phyloP scores from a whole-genome alignment of 2,329 filamentous ascomycete species.

The Curvularia hawaiiensis region DNA sequence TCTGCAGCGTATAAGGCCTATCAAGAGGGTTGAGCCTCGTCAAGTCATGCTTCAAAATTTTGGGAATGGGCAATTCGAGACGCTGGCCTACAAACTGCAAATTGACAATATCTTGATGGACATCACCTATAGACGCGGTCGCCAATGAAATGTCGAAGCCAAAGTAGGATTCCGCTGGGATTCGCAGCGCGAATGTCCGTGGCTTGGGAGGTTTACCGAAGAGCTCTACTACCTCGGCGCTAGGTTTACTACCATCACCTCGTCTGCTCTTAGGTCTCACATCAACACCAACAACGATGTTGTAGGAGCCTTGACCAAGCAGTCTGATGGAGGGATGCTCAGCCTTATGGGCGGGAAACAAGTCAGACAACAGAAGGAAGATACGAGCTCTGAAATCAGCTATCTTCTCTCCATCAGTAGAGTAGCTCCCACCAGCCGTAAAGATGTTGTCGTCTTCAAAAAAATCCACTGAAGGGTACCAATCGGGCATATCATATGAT shows the following conservation, averaged over 20 bases:
- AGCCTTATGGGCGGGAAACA: not conserved
- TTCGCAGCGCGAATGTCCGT: not conserved
- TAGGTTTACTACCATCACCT: not conserved
- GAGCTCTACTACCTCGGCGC: not conserved
- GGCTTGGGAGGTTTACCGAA: not conserved
- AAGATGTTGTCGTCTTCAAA: not conserved
- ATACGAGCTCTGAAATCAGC: not conserved
- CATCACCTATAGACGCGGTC: not conserved
- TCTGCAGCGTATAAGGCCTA: slow-evolving; percentile 9
- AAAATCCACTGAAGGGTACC: no score
- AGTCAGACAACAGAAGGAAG: not conserved
- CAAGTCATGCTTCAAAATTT: slow-evolving; percentile 1
- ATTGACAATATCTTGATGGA: not conserved
- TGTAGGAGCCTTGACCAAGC: slow-evolving; percentile 8
- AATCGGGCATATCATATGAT: not conserved
- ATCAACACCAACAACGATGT: slow-evolving; percentile 3
- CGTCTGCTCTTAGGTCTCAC: not conserved
- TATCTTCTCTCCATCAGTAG: not conserved
- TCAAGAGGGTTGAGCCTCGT: not conserved
- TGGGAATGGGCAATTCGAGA: not conserved
- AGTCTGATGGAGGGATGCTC: not conserved
- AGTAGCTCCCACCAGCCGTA: not conserved
- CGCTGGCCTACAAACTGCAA: not conserved
- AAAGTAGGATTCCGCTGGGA: not conserved
- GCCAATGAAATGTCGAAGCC: not conserved